Evolutionary conservation across 306 rosid species (phyloP).

Genomic region (Potentilla sterilis): DNA sequence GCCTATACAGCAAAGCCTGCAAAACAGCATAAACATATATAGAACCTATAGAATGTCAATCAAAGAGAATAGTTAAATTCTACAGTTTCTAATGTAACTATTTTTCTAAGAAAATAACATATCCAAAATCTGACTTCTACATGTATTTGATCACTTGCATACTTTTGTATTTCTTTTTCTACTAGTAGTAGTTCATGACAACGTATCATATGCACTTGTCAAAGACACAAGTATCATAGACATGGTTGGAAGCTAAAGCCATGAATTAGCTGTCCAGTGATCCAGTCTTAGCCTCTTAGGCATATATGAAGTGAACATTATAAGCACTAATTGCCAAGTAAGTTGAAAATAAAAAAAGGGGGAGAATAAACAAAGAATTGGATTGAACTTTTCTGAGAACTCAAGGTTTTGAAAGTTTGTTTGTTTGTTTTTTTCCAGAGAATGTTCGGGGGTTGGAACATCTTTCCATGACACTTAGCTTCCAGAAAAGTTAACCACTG

Average conservation of each 20-base stretch:
- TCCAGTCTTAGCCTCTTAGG: not conserved
- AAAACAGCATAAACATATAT: conserved; percentile 24
- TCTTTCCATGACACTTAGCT: not conserved
- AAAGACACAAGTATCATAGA: not conserved
- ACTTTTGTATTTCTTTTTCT: not conserved
- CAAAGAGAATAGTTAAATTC: not conserved
- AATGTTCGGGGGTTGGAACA: not conserved
- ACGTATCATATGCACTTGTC: not conserved
- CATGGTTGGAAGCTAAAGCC: not conserved
- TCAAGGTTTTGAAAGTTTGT: not conserved
- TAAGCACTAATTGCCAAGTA: not conserved
- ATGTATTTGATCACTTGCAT: not conserved
- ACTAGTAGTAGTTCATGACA: not conserved
- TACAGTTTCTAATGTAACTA: not conserved
- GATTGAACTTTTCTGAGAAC: not conserved
- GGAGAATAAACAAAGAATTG: not conserved
- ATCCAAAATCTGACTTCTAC: not conserved
- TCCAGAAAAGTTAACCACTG: not conserved
- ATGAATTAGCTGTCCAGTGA: not conserved
- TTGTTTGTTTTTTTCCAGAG: not conserved
- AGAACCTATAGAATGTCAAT: not conserved
- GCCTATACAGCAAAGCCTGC: conserved; percentile 90
- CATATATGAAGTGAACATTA: not conserved
- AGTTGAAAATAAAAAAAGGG: not conserved
- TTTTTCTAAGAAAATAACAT: not conserved